Percentiles rank a stretch among this genome's conserved stretches.
Conservation (phyloP, 805 yeast genomes). For the Limtongia smithiae region DNA sequence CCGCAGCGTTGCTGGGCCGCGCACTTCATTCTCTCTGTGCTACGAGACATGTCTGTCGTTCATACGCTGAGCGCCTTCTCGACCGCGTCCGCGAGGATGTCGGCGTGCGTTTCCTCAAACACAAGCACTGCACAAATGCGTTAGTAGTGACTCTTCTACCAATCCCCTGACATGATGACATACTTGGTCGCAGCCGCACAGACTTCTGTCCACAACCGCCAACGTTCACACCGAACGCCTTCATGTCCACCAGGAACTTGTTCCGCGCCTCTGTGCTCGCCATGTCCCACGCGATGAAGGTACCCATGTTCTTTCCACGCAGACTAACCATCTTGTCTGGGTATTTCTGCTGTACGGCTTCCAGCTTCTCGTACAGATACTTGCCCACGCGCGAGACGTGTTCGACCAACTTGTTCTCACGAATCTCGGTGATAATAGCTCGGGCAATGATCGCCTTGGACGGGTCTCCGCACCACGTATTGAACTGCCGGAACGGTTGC, state of each 20-base stretch:
- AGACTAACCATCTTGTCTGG: slow-evolving; percentile 52
- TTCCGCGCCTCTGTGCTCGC: slow-evolving; percentile 55
- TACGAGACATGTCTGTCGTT: no score
- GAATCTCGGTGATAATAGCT: slow-evolving; percentile 64
- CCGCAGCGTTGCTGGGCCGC: no score
- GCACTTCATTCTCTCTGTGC: no score
- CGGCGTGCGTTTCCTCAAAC: slow-evolving; percentile 78
- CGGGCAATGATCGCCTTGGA: slow-evolving; percentile 72
- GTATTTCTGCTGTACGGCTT: slow-evolving; percentile 48
- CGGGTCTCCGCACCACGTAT: slow-evolving; percentile 94
- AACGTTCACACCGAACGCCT: slow-evolving; percentile 65
- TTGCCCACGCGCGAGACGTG: slow-evolving; percentile 61
- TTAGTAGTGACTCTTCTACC: neutral
- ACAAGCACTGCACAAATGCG: slow-evolving; percentile 43
- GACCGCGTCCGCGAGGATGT: slow-evolving; percentile 51
- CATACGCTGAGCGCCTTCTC: slow-evolving; percentile 41
- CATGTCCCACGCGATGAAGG: slow-evolving; percentile 79
- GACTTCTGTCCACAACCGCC: slow-evolving; percentile 83
- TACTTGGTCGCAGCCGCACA: slow-evolving; percentile 71
- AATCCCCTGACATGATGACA: neutral
- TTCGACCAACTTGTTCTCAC: slow-evolving; percentile 54
- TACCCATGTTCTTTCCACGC: slow-evolving; percentile 72
- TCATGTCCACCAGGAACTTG: slow-evolving; percentile 57
- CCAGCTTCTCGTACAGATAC: slow-evolving; percentile 59
- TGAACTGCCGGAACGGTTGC: slow-evolving; percentile 81